Evolutionary conservation across 2,329 filamentous ascomycete genomes (phyloP), one percentile per base, ranked within the genome.

Genomic region (Trichoderma atroviride): DNA sequence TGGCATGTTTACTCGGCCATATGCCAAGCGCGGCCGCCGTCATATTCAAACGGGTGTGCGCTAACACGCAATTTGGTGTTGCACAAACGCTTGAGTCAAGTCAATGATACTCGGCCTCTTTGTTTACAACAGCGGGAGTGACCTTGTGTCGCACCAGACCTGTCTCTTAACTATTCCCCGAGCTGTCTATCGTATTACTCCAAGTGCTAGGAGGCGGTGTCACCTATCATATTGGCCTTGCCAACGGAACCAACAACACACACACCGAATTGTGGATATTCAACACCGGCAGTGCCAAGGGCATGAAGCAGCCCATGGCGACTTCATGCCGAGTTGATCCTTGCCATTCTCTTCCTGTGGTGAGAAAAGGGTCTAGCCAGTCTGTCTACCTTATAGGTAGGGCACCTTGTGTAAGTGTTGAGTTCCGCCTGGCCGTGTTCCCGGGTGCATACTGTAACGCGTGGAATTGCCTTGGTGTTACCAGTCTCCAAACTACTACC

Each of bases 61-160:
- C 61, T 64, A 64, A 24, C 50, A n/a, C 40, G 24, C 10, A 11
- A 43, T 19, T 19, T 24, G n/a, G 5, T 19, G 52, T 57, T 56
- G 14, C 52, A 29, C 22, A 24, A 24, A 35, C 22, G 22, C 50
- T 43, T 33, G 50, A 64, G 31, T 56, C 53, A 47, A 57, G 27
- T 53, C 27, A 43, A 43, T 35, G n/a, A 40, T 43, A 19, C 52
- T 13, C 24, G 27, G 35, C 35, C 4, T 47, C 35, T 27, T 35
- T 33, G 13, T 35, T 40, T 22, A 47, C 27, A 50, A 16, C 19
- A 66, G 53, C 19, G 35, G 63, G 63, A 66, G 53, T 66, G 63
- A 58, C 33, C 50, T 58, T 58, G 53, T 47, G 63, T 57, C 63
- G 47, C 57, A 66, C 43, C 37, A 29, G 53, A 50, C 53, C 63